Base-by-base conservation (phyloP, 257 asterid genomes). In the Parsonsia alboflavescens region DNA sequence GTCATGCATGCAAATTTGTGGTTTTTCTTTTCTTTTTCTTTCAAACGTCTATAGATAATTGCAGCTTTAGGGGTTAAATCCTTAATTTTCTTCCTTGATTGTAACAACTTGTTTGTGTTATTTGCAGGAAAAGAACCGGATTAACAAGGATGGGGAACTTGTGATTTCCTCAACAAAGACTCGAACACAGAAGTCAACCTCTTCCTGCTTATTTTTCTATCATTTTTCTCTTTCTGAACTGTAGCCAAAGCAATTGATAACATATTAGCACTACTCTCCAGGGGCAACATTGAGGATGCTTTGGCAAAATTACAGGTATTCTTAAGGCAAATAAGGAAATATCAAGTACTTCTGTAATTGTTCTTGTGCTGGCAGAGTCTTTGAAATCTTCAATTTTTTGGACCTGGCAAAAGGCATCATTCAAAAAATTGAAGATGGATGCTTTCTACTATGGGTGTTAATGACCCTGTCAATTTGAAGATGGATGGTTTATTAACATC, bases 201-300 rank as follows among this genome's bases (percentile, higher is more conserved):
- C 78, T 78, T 70, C 80, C 71, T 49, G 22, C 71, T 76, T 22
- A 26, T 53, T 66, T 28, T 62, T 68, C 63, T 68, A 9, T 75
- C 59, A 36, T 53, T n/a, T 80, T 70, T 68, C 45, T 69, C 44
- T 70, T 21, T 21, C 68, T 70, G 70, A 16, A 42, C 75, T 65
- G 68, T 46, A 26, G 73, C 74, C 17, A 48, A 72, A 58, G 65
- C 77, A 66, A 70, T 19, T 52, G 24, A 44, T 82, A 63, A 77
- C 78, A 11, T 65, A 46, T 39, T 61, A 28, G 62, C 76, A 42
- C 74, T 68, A 17, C 54, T 69, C 46, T 85, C 28, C 83, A 93
- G 96, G 92, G 89, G 96, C 54, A 93, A 93, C 76, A 75, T 86
- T 26, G 98, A 91, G 84, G 97, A 93, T 83, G 96, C 98, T 59